Evolutionary conservation across 345 rosid species (phyloP).

Genomic region (Adansonia digitata): DNA sequence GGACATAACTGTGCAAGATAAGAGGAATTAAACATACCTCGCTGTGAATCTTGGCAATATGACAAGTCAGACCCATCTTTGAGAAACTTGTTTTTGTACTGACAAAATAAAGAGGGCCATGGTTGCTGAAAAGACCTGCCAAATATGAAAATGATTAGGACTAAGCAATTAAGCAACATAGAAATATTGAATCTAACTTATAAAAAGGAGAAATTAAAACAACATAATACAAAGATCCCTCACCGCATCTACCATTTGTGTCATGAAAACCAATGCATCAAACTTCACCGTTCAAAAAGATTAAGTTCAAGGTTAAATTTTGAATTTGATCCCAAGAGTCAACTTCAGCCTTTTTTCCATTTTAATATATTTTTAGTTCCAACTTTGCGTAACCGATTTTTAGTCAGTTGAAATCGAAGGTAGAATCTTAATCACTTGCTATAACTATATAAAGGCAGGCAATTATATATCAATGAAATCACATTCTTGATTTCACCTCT

Average conservation of each 20-base stretch:
- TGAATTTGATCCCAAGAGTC: background rate
- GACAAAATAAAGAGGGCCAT: constrained; percentile 93
- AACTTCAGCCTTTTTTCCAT: background rate
- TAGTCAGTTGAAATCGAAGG: background rate
- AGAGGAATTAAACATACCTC: constrained; percentile 47
- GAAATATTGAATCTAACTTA: background rate
- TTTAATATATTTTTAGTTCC: background rate
- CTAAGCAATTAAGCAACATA: background rate
- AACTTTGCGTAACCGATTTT: background rate
- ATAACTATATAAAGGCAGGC: background rate
- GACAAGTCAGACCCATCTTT: constrained; percentile 89
- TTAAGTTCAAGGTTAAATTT: background rate
- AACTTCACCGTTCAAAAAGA: background rate
- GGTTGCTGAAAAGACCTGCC: constrained; percentile 97
- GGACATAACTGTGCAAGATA: background rate
- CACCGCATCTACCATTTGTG: background rate
- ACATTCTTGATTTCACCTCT: background rate
- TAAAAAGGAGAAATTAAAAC: background rate
- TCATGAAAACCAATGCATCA: background rate
- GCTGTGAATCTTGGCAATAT: constrained; percentile 97
- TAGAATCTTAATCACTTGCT: background rate
- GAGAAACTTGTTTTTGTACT: constrained; percentile 76
- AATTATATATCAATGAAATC: background rate
- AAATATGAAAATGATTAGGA: constrained; percentile 3
- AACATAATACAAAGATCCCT: background rate